These are phyloP conservation scores for Boletus reticuloceps DNA, from an alignment of 768 basidiomycete species.

Conservation along the genomic window DNA sequence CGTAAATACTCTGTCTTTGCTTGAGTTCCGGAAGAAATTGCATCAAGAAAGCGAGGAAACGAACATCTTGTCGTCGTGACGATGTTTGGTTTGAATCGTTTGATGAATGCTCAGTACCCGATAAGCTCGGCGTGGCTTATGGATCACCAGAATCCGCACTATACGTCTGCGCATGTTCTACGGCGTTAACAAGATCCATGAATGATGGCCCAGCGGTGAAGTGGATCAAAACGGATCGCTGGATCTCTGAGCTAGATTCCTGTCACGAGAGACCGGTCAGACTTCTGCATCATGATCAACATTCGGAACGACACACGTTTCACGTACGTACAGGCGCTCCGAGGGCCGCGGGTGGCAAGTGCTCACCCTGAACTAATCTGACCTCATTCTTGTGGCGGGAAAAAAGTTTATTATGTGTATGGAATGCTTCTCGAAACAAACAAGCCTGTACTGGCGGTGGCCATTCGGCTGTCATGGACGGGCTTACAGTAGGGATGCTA, in stretches of 20 bases:
- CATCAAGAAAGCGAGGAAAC: background rate
- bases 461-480: background rate
- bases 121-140: background rate
- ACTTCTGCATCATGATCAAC: no score
- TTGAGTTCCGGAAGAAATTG: background rate
- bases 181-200: no score
- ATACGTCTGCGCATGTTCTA: no score
- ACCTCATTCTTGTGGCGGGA: background rate
- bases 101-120: background rate
- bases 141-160: background rate
- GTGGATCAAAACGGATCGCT: background rate
- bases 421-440: no score
- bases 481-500: no score
- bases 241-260: background rate
- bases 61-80: background rate
- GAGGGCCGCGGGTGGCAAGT: background rate
- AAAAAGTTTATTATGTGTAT: no score
- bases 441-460: no score
- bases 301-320: no score
- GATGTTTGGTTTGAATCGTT: background rate
- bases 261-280: no score
- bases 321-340: background rate
- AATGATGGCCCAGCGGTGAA: no score
- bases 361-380: background rate
- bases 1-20: background rate